Percentiles rank a stretch among this genome's conserved stretches.
phyloP scores from a whole-genome alignment of 164 flowering plant species.

The Vitis vinifera region ASM3070453v1 NC_081817.1:3628501-3629000 shows the following conservation, averaged over 20 bases:
- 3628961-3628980: too few relatives aligned
- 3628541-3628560: constrained; percentile 70
- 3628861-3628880: background rate
- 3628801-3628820: background rate
- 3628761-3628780: too few relatives aligned
- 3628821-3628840: background rate
- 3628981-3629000: too few relatives aligned
- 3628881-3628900: constrained; percentile 93
- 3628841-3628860: background rate
- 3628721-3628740: background rate
- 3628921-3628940: constrained; percentile 60
- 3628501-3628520: constrained; percentile 51
- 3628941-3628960: constrained; percentile 12
- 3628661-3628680: constrained; percentile 41
- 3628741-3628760: background rate
- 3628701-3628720: background rate
- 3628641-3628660: constrained; percentile 86
- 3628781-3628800: too few relatives aligned
- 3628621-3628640: constrained; percentile 82
- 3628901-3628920: constrained; percentile 99
- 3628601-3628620: constrained; percentile 54
- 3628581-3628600: constrained; percentile 71
- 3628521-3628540: constrained; percentile 11
- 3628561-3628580: constrained; percentile 99
- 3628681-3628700: background rate